phyloP scores from a whole-genome alignment of 768 basidiomycete species.

The Lactarius quietus region DNA sequence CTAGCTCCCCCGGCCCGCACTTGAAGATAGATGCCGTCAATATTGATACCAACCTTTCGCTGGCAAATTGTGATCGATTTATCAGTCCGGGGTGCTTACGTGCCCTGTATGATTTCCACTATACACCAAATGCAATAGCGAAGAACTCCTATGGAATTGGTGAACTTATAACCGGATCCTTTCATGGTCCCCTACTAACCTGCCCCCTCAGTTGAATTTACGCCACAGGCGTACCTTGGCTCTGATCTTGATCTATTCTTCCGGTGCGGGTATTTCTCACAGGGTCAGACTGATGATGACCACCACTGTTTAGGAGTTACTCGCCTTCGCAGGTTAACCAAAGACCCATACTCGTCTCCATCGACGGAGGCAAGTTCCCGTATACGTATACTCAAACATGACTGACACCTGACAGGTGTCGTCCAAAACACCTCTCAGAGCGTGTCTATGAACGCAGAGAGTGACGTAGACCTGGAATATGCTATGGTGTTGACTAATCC shows the following conservation, averaged over 20 bases:
- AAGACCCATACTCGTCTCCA: constrained; percentile 35
- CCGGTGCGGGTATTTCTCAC: constrained; percentile 6
- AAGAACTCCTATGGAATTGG: constrained; percentile 54
- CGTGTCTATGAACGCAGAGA: too few species aligned
- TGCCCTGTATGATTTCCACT: constrained; percentile 50
- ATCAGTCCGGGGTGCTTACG: constrained; percentile 59
- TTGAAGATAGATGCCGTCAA: constrained; percentile 30
- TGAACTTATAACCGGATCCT: constrained; percentile 14
- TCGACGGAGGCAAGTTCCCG: constrained; percentile 35
- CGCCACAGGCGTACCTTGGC: too few species aligned
- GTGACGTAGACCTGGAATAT: too few species aligned
- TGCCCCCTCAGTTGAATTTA: too few species aligned
- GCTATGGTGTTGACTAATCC: too few species aligned
- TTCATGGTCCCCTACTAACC: background rate
- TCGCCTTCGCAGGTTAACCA: constrained; percentile 39
- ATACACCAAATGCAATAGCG: constrained; percentile 41
- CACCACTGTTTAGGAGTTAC: constrained; percentile 37
- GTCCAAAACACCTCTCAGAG: too few species aligned
- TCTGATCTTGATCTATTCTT: constrained; percentile 45
- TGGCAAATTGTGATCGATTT: constrained; percentile 35
- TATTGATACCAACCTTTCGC: constrained; percentile 22
- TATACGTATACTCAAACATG: constrained; percentile 23
- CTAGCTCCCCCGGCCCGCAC: too few species aligned
- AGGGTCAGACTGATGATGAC: background rate
- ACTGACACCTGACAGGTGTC: constrained; percentile 32